Evolutionary conservation across 257 asterid species (phyloP).

Genomic region (Petunia axillaris): DNA sequence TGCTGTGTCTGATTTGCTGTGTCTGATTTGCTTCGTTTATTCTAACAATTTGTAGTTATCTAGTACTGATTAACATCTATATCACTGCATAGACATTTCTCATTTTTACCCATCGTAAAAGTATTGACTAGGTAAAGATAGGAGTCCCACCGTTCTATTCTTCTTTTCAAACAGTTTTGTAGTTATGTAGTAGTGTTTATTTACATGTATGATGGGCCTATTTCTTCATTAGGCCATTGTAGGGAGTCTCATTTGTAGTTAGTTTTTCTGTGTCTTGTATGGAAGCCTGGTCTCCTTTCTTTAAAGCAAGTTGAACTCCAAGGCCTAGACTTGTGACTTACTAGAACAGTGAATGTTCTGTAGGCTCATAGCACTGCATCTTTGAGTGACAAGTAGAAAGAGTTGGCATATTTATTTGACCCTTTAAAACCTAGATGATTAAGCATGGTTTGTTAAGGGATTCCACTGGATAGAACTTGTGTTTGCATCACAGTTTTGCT

Average conservation of each 20-base stretch:
- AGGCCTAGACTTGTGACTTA: neutral
- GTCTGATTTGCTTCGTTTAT: neutral
- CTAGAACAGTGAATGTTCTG: too few relatives aligned
- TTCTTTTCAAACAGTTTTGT: neutral
- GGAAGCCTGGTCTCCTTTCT: neutral
- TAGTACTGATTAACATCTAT: neutral
- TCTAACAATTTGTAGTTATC: neutral
- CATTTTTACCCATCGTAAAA: too few relatives aligned
- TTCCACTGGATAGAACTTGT: neutral
- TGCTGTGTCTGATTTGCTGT: neutral
- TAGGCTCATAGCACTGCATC: neutral
- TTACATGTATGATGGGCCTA: neutral
- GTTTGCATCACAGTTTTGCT: neutral
- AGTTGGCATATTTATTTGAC: neutral
- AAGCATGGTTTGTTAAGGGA: neutral
- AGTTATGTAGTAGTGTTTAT: neutral
- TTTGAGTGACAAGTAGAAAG: neutral
- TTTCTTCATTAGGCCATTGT: neutral
- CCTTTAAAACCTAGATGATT: neutral
- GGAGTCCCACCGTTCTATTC: too few relatives aligned
- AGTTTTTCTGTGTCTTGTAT: neutral
- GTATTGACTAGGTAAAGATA: too few relatives aligned
- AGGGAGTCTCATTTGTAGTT: neutral
- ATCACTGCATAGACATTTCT: too few relatives aligned
- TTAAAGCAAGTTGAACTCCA: neutral